Conservation (phyloP, 169 alveolate genomes). For the Ichthyophthirius multifiliis region DNA sequence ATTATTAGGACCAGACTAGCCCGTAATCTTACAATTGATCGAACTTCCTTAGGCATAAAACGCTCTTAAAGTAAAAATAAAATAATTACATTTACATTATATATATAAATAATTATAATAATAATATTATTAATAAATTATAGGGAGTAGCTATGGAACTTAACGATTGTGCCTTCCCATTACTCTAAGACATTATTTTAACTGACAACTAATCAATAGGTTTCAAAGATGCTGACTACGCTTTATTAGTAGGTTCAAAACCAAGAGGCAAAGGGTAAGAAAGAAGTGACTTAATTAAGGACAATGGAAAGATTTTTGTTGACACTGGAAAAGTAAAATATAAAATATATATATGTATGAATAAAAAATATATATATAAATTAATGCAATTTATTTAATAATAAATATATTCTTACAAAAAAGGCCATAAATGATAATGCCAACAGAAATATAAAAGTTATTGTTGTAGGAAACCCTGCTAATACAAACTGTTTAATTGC, state of each 20-base stretch:
- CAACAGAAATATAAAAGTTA: conserved; percentile 62
- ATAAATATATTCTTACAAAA: conserved; percentile 40
- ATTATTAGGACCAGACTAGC: conserved; percentile 50
- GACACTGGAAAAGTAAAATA: conserved; percentile 53
- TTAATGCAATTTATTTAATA: not conserved
- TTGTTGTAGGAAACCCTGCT: conserved; percentile 87
- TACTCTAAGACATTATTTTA: conserved; percentile 29
- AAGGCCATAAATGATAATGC: conserved; percentile 72
- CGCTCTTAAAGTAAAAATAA: conserved; percentile 15
- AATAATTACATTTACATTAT: not conserved
- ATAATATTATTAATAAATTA: not conserved
- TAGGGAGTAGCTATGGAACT: conserved; percentile 53
- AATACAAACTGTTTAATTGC: conserved; percentile 84
- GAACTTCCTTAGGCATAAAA: conserved; percentile 68
- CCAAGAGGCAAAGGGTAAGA: conserved; percentile 79
- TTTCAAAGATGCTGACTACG: conserved; percentile 64
- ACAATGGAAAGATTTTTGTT: conserved; percentile 65
- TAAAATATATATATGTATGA: not conserved
- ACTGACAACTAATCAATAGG: conserved; percentile 41
- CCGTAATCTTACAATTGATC: conserved; percentile 56
- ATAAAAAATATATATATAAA: not conserved
- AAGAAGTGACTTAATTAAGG: conserved; percentile 68
- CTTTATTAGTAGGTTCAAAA: conserved; percentile 69
- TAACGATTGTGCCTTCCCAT: conserved; percentile 57
- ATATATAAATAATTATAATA: not conserved